These are phyloP conservation scores for Santalum album DNA, from an alignment of 164 flowering plant genomes.

Conservation along the genomic window DNA sequence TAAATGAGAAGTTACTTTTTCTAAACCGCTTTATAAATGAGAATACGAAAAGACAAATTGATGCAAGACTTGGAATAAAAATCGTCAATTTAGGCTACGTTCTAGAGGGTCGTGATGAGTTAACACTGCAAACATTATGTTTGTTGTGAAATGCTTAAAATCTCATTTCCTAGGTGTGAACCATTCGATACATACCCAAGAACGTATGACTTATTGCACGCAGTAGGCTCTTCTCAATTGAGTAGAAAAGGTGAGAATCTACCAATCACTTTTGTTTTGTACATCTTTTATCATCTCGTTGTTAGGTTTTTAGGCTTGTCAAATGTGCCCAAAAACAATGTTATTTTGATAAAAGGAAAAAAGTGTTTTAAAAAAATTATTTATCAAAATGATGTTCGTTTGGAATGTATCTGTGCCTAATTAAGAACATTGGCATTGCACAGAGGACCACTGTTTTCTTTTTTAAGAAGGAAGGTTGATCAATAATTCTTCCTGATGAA, in stretches of 20 bases:
- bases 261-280: neutral
- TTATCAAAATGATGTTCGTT: too few relatives aligned
- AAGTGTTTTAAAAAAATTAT: too few relatives aligned
- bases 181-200: slow-evolving; percentile 89
- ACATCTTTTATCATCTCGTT: neutral
- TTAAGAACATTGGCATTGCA: too few relatives aligned
- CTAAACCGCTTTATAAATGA: too few relatives aligned
- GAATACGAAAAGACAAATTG: too few relatives aligned
- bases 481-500: neutral
- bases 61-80: too few relatives aligned
- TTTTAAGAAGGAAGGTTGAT: neutral
- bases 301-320: neutral
- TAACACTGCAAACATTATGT: neutral
- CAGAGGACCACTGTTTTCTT: neutral
- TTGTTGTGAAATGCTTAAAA: neutral
- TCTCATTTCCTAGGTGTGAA: slow-evolving; percentile 52
- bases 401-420: too few relatives aligned
- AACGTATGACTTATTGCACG: slow-evolving; percentile 79
- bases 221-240: slow-evolving; percentile 70
- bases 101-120: too few relatives aligned
- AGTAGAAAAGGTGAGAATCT: slow-evolving; percentile 48
- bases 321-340: too few relatives aligned
- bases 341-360: too few relatives aligned
- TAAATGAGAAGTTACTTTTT: too few relatives aligned
- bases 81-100: too few relatives aligned